These are phyloP conservation scores for Acer negundo DNA, from an alignment of 345 rosid genomes.

Conservation along the genomic window DNA sequence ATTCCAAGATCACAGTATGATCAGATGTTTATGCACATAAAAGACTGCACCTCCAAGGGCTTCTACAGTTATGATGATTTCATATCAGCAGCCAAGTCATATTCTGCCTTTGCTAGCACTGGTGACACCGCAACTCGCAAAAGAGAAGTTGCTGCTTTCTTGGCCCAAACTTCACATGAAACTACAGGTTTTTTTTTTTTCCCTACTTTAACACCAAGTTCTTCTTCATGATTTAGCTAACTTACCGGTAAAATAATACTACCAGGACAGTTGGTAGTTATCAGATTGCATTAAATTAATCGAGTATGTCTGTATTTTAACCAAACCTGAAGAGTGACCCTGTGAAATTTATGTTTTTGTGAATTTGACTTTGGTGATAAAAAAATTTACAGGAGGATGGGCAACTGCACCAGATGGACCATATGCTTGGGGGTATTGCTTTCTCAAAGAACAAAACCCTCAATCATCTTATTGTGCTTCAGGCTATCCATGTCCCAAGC, in stretches of 20 bases:
- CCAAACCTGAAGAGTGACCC: too few species aligned
- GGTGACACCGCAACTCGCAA: constrained; percentile 40
- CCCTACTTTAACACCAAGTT: too few species aligned
- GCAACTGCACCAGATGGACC: constrained; percentile 65
- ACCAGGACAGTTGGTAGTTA: too few species aligned
- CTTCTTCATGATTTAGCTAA: too few species aligned
- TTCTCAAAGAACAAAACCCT: constrained; percentile 47
- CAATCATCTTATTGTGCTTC: constrained; percentile 41
- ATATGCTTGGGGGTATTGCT: constrained; percentile 72
- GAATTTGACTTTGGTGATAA: too few species aligned
- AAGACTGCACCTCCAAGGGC: constrained; percentile 56
- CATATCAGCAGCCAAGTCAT: constrained; percentile 53
- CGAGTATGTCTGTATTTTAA: too few species aligned
- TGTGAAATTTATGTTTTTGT: too few species aligned
- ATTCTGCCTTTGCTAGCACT: constrained; percentile 46
- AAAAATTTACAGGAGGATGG: constrained; percentile 43
- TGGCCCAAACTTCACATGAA: constrained; percentile 72
- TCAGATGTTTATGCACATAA: constrained; percentile 51
- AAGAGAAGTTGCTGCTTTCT: constrained; percentile 66
- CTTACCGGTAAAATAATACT: too few species aligned
- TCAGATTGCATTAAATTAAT: too few species aligned
- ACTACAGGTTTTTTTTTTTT: constrained; percentile 40
- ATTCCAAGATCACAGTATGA: constrained; percentile 44
- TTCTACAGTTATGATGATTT: constrained; percentile 72
- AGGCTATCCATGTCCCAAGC: constrained; percentile 57